Evolutionary conservation across 345 rosid genomes (phyloP).

Genomic region (Gossypium arboreum): DNA sequence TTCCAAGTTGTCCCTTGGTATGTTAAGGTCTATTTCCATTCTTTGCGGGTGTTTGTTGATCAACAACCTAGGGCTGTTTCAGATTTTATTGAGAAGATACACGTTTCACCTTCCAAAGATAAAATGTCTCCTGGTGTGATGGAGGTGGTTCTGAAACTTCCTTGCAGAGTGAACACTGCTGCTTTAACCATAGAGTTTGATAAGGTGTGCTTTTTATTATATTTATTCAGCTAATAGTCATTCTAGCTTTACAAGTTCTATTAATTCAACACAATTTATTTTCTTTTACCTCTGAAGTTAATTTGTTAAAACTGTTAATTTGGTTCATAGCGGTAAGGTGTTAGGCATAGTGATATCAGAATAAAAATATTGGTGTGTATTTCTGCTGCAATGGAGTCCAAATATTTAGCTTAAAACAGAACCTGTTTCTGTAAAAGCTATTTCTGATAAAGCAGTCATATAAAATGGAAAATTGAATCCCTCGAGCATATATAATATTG

Average conservation of each 20-base stretch:
- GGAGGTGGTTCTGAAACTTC: conserved; percentile 82
- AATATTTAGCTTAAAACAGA: not conserved
- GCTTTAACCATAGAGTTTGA: conserved; percentile 82
- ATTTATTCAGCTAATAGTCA: not conserved
- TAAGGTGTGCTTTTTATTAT: conserved; percentile 50
- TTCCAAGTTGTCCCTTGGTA: conserved; percentile 99
- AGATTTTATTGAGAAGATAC: conserved; percentile 62
- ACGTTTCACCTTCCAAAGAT: conserved; percentile 78
- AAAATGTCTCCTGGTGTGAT: conserved; percentile 83
- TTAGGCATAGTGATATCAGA: not conserved
- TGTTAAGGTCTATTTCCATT: conserved; percentile 76
- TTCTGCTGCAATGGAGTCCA: not conserved
- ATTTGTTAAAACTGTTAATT: not conserved
- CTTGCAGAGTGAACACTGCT: conserved; percentile 66
- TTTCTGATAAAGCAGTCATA: not conserved
- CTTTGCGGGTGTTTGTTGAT: conserved; percentile 70
- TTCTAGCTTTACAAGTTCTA: not conserved
- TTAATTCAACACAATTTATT: not conserved
- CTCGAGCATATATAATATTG: not conserved
- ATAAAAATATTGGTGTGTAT: not conserved
- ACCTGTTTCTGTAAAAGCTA: not conserved
- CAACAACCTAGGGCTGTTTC: conserved; percentile 42
- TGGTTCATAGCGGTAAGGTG: not conserved
- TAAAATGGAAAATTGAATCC: not conserved
- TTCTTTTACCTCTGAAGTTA: not conserved